Evolutionary conservation across 2,329 filamentous ascomycete species (phyloP).

Genomic region (Calcarisporium arbuscula): DNA sequence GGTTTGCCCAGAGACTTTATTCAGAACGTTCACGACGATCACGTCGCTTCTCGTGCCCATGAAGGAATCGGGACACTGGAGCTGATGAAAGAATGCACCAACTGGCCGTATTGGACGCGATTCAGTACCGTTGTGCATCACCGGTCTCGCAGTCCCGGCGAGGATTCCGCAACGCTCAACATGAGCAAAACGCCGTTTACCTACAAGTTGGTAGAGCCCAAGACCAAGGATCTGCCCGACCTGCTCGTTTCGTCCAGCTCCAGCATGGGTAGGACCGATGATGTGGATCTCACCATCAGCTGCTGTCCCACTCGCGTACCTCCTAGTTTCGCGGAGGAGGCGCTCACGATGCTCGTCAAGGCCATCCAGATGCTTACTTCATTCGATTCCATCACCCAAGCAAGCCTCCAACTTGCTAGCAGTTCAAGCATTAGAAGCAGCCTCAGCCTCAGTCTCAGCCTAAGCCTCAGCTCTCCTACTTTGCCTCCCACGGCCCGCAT

Average conservation of each 20-base stretch:
- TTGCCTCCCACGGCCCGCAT: no score
- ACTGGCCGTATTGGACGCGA: conserved; percentile 46
- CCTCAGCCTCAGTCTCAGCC: no score
- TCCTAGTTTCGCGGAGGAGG: conserved; percentile 34
- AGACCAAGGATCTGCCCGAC: conserved; percentile 36
- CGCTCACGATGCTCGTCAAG: conserved; percentile 37
- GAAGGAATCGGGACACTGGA: conserved; percentile 45
- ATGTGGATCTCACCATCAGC: conserved; percentile 35
- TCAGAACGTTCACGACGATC: conserved; percentile 41
- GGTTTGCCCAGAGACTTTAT: conserved; percentile 44
- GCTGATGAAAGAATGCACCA: conserved; percentile 47
- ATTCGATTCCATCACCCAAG: conserved; percentile 37
- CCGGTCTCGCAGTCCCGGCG: conserved; percentile 21
- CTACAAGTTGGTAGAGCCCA: conserved; percentile 34
- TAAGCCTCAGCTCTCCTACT: no score
- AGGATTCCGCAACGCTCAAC: conserved; percentile 35
- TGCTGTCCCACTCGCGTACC: conserved; percentile 40
- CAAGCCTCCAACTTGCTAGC: conserved; percentile 35
- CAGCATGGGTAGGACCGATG: conserved; percentile 26
- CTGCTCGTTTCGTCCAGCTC: conserved; percentile 41
- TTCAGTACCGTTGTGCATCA: conserved; percentile 52
- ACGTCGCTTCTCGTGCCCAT: conserved; percentile 38
- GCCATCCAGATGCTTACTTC: conserved; percentile 40
- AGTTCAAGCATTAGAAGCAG: no score
- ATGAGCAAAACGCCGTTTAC: conserved; percentile 40